Conservation (phyloP, 1,139 yeast genomes). For the Citeromyces hawaiiensis region DNA sequence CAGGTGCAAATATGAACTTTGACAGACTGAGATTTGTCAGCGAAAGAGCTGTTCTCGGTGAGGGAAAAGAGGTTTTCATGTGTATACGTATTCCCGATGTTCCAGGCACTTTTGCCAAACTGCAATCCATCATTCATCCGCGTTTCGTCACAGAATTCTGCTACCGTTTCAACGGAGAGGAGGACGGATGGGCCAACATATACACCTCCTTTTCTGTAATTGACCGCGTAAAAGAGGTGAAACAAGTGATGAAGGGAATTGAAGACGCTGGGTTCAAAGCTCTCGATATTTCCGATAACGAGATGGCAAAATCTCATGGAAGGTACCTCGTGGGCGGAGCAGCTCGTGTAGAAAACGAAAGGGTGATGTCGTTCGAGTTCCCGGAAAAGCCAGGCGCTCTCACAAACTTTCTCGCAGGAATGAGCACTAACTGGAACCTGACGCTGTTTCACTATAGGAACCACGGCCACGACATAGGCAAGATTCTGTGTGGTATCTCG, state of each 20-base stretch:
- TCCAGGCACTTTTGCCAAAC: conserved; percentile 77
- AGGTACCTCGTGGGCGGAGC: conserved; percentile 93
- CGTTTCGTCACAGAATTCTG: conserved; percentile 89
- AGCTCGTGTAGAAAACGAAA: conserved; percentile 53
- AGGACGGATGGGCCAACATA: conserved; percentile 47
- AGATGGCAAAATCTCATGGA: conserved; percentile 92
- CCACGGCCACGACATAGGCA: conserved; percentile 91
- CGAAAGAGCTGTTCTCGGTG: conserved; percentile 95
- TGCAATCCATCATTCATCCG: conserved; percentile 70
- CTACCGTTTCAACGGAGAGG: conserved; percentile 38
- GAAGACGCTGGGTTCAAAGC: conserved; percentile 47
- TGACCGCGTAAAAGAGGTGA: conserved; percentile 47
- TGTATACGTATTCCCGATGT: conserved; percentile 81
- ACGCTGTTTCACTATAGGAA: conserved; percentile 93
- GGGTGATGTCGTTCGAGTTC: conserved; percentile 75
- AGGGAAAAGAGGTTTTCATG: conserved; percentile 90
- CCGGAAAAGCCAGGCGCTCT: conserved; percentile 97
- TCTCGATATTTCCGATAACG: conserved; percentile 79
- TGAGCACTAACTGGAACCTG: conserved; percentile 78
- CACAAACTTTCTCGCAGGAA: conserved; percentile 56
- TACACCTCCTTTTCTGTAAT: conserved; percentile 79
- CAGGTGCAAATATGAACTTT: conserved; percentile 98
- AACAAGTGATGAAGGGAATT: conserved; percentile 25
- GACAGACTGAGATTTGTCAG: conserved; percentile 94
- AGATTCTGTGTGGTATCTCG: conserved; percentile 78